phyloP scores from a whole-genome alignment of 768 basidiomycete genomes.

The Mycena leptocephala region DNA sequence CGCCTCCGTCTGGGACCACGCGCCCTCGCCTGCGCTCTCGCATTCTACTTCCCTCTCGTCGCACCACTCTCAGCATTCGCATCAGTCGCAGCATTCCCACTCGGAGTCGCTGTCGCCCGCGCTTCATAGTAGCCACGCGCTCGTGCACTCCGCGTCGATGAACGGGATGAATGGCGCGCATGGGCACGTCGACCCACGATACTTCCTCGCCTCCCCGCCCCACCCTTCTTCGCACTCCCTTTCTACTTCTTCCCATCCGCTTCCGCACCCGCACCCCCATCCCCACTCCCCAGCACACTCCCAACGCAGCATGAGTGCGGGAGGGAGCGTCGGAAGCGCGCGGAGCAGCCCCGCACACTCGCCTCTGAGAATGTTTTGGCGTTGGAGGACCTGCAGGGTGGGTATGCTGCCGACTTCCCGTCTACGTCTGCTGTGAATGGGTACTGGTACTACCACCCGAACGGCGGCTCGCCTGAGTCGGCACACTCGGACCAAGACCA shows the following conservation, averaged over 20 bases:
- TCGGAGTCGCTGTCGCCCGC: background rate
- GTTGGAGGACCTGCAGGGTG: background rate
- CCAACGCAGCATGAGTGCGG: background rate
- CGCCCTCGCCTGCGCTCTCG: background rate
- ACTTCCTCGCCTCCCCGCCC: too few species aligned
- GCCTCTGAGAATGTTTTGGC: slow-evolving; percentile 8
- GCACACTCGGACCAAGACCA: too few species aligned
- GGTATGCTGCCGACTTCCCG: background rate
- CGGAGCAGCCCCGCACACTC: slow-evolving; percentile 10
- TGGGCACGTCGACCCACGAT: slow-evolving; percentile 29
- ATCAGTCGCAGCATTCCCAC: background rate
- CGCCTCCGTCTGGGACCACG: slow-evolving; percentile 17
- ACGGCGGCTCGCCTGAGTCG: background rate
- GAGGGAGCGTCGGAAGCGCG: background rate
- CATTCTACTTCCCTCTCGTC: background rate
- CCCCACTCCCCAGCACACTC: background rate
- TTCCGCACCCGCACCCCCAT: background rate
- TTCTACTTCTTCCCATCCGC: background rate
- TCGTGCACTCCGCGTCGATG: background rate
- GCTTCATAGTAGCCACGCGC: background rate
- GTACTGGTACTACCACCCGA: too few species aligned
- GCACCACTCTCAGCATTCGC: background rate
- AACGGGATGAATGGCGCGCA: background rate
- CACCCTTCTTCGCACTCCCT: too few species aligned
- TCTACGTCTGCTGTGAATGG: background rate